Evolutionary conservation across 2,329 filamentous ascomycete species (phyloP).

Genomic region (Elsinoe ampelina): DNA sequence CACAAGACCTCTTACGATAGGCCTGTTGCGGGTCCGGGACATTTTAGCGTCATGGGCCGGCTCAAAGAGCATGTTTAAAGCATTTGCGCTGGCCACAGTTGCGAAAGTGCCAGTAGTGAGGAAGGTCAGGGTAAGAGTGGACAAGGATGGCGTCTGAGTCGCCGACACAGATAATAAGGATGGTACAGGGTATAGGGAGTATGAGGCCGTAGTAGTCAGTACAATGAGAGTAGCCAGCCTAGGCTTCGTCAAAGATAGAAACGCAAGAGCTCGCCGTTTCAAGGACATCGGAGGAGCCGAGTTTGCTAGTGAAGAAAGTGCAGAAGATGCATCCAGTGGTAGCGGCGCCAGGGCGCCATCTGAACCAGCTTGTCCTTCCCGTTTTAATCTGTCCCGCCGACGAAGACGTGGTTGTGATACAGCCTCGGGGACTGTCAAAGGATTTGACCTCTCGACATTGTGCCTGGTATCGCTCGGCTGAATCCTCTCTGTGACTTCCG

Average conservation of each 20-base stretch:
- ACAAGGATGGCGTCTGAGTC: slow-evolving; percentile 67
- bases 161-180: slow-evolving; percentile 64
- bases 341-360: slow-evolving; percentile 24
- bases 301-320: slow-evolving; percentile 48
- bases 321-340: slow-evolving; percentile 53
- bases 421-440: slow-evolving; percentile 9
- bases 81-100: slow-evolving; percentile 83
- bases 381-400: slow-evolving; percentile 28
- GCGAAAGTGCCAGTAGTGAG: slow-evolving; percentile 82
- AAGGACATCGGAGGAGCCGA: slow-evolving; percentile 47
- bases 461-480: not conserved
- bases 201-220: slow-evolving; percentile 80
- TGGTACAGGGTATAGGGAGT: slow-evolving; percentile 87
- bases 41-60: slow-evolving; percentile 83
- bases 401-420: slow-evolving; percentile 25
- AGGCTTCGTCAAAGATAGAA: slow-evolving; percentile 89
- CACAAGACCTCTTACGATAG: slow-evolving; percentile 74
- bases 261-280: slow-evolving; percentile 63
- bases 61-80: slow-evolving; percentile 96
- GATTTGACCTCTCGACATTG: not conserved
- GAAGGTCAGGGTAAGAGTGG: slow-evolving; percentile 83
- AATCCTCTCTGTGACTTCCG: slow-evolving; percentile 3
- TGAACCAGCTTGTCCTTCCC: slow-evolving; percentile 16
- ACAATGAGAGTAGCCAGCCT: slow-evolving; percentile 86
- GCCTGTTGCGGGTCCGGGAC: slow-evolving; percentile 84